A percentile compares a stretch with the other conserved stretches of the same genome.
Evolutionary conservation across 257 asterid genomes (phyloP).

Genomic region (Mitragyna speciosa): DNA sequence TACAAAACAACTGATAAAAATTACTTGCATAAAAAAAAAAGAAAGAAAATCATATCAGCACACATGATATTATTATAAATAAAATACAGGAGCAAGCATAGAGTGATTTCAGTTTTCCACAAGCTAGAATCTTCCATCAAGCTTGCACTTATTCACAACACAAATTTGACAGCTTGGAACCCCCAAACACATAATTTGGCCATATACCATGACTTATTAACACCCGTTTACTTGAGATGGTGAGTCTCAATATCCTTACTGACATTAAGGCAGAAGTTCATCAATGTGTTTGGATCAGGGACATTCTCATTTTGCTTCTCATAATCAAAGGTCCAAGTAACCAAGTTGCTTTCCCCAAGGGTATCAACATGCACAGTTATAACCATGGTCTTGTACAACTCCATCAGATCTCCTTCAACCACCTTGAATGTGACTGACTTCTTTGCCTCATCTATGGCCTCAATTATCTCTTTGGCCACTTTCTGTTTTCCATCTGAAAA

Average conservation of each 20-base stretch:
- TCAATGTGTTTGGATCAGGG: slow-evolving; percentile 16
- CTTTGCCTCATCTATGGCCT: slow-evolving; percentile 30
- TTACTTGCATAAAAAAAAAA: no score
- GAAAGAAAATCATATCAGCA: no score
- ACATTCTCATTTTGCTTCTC: slow-evolving; percentile 27
- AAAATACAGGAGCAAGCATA: no score
- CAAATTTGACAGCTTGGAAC: no score
- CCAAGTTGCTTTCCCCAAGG: slow-evolving; percentile 17
- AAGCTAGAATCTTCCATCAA: no score
- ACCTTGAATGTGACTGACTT: slow-evolving; percentile 29
- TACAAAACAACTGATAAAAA: no score
- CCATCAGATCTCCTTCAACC: slow-evolving; percentile 26
- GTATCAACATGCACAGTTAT: neutral
- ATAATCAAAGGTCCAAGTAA: slow-evolving; percentile 30
- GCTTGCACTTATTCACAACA: no score
- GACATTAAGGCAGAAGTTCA: slow-evolving; percentile 2
- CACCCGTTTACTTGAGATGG: slow-evolving; percentile 10
- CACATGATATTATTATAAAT: no score
- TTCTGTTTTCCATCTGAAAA: slow-evolving; percentile 24
- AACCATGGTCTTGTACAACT: slow-evolving; percentile 17
- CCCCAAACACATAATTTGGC: no score
- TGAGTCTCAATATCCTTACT: slow-evolving; percentile 25
- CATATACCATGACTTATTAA: no score
- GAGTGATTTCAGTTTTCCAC: no score
- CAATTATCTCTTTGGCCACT: slow-evolving; percentile 23